Conservation (phyloP, 148 eudicot genomes). For the Fagopyrum esculentum region DNA sequence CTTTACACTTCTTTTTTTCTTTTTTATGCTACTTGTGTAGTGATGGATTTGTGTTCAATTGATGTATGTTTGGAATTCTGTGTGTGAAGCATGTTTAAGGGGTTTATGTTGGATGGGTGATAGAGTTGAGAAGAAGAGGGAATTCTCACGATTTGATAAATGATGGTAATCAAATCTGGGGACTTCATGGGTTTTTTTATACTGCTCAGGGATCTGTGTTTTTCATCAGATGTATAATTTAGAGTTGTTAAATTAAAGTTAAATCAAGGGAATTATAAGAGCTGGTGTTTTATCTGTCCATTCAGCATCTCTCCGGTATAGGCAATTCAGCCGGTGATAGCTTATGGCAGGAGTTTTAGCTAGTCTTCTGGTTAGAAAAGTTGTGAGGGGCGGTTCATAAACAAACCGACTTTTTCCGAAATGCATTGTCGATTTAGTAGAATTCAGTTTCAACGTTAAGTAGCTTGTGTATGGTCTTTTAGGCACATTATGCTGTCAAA, state of each 20-base stretch:
- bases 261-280: neutral
- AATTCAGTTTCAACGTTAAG: neutral
- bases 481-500: neutral
- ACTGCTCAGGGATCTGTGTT: constrained; percentile 7
- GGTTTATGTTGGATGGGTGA: neutral
- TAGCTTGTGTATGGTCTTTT: neutral
- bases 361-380: neutral
- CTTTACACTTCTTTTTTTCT: neutral
- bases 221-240: neutral
- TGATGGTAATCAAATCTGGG: constrained; percentile 7
- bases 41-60: constrained; percentile 10
- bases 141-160: neutral
- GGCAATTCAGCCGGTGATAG: neutral
- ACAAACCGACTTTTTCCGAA: neutral
- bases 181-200: neutral
- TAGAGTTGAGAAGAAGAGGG: neutral
- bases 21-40: constrained; percentile 1
- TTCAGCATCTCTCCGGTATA: neutral
- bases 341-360: neutral
- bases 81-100: neutral
- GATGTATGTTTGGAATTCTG: neutral
- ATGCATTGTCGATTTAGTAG: neutral
- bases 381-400: neutral
- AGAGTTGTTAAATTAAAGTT: neutral
- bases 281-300: neutral